Conservation (phyloP, 208 protist genomes). For the Leishmania mexicana region DNA sequence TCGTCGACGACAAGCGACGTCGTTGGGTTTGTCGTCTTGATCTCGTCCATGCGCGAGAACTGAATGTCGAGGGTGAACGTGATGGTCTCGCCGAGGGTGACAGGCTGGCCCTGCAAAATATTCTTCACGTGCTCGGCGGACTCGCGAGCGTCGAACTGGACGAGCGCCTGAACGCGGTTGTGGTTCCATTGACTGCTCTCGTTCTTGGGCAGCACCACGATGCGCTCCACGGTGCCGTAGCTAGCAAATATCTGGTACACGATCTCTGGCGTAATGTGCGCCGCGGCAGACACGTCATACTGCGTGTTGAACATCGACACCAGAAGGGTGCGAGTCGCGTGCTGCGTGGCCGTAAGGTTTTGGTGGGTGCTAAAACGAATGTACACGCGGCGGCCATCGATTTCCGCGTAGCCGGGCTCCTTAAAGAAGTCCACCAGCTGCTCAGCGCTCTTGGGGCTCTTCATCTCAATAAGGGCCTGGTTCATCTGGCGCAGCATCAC, state of each 20-base stretch:
- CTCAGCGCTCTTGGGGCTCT: slow-evolving; percentile 82
- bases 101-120: slow-evolving; percentile 90
- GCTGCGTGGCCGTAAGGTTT: slow-evolving; percentile 88
- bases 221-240: slow-evolving; percentile 89
- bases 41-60: slow-evolving; percentile 91
- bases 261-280: slow-evolving; percentile 89
- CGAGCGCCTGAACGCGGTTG: slow-evolving; percentile 91
- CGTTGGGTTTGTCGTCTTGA: slow-evolving; percentile 84
- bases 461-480: slow-evolving; percentile 93
- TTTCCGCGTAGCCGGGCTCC: slow-evolving; percentile 85
- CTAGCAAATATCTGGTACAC: slow-evolving; percentile 91
- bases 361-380: slow-evolving; percentile 92
- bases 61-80: slow-evolving; percentile 94
- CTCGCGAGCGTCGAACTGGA: slow-evolving; percentile 85
- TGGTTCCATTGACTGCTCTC: slow-evolving; percentile 88
- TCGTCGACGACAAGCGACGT: slow-evolving; percentile 85
- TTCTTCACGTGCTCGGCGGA: slow-evolving; percentile 90
- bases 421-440: slow-evolving; percentile 91
- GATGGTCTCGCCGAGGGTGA: slow-evolving; percentile 85
- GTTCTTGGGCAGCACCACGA: slow-evolving; percentile 93
- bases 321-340: slow-evolving; percentile 85
- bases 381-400: slow-evolving; percentile 92
- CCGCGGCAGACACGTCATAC: slow-evolving; percentile 86
- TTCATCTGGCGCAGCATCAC: slow-evolving; percentile 95
- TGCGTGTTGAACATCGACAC: slow-evolving; percentile 94